Evolutionary conservation across 352 stramenopile species (phyloP), one percentile per base, ranked within the genome.

Genomic region (Globisporangium acanthophoron): DNA sequence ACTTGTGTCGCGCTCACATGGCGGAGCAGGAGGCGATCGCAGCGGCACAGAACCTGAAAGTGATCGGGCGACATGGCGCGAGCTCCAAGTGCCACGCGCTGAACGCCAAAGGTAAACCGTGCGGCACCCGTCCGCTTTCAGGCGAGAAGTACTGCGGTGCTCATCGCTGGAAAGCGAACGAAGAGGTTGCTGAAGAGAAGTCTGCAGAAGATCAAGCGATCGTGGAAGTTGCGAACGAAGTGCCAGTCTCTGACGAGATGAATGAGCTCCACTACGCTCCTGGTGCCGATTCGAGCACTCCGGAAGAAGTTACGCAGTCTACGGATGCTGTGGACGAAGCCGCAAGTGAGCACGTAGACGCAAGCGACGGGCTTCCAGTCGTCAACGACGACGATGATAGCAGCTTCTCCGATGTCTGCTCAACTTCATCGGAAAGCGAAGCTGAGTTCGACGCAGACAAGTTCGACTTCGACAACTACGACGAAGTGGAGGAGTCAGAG

Each of bases 401-500:
- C 9, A 18, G 8, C 20, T 49, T 31, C 20, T 54, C 62, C 4
- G 64, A 69, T 15, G 53, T 64, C 16, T 40, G 52, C 5, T 57
- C 67, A 12, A 68, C 29, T 27, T 61, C 61, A 13, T 82, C 64
- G 1, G 65, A 55, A 29, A 76, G 65, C 24, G 76, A 78, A 12
- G 59, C 60, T 44, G 73, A 76, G 6, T 67, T 77, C 46, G 73
- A 79, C 61, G 67, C 74, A 8, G 71, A 88, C 44, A 48, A 29
- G 33, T 60, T 70, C 41, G 52, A 67, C 43, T 51, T 69, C 31
- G 73, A 73, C 31, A 78, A 74, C 53, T 71, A 74, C 45, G 82
- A 90, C 41, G 82, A 92, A 70, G 70, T 81, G 2, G 78, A 91
- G 35, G 84, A 94, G 45, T 90, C 78, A 0, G 88, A 92, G 20